Base-by-base conservation (phyloP, 495 filamentous ascomycete species). In the Daldinia grandis region DNA sequence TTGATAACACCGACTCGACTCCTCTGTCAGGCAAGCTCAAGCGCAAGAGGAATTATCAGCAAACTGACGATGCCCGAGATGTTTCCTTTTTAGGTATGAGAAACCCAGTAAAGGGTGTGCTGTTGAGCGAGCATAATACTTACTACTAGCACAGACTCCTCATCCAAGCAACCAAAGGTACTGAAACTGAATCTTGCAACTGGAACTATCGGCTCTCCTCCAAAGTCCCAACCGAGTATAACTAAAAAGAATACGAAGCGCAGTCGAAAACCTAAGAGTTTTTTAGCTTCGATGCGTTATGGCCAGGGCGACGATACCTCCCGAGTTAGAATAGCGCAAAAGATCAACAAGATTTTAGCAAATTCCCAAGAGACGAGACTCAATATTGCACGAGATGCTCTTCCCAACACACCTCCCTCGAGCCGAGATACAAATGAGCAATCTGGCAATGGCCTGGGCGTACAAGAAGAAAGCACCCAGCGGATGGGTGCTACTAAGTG, bases 161-260 rank as follows among this genome's bases (percentile, higher is more conserved):
- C 31, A 14, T 55, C 35, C 7, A 83, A 83, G 63, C 78, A 81
- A 14, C 81, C 78, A 37, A 87, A 84, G 51, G 35, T 87, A 0
- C 66, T 87, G 21, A 73, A 74, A 28, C 77, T 86, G 54, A 86
- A 87, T 54, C 79, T 78, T 14, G 80, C 80, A 37, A 86, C 84
- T 8, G 85, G 85, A 27, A 87, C 85, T 3, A 83, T 87, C 67
- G 85, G 84, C n/a, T 83, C 85, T 25, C 85, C 85, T 5, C 85
- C 78, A 0, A 83, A 80, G 28, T 25, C 61, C 8, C 49, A 62
- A 21, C 9, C 58, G 10, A 44, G 5, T 38, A n/a, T 31, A 1
- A 65, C 55, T 51, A 66, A 55, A 31, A 58, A 27, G 14, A n/a
- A 25, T 9, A 40, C 27, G 35, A 72, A 63, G 60, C 67, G 72